These are phyloP conservation scores for Sugiyamaella qingdaonensis DNA, from an alignment of 805 yeast species.

Conservation along the genomic window DNA sequence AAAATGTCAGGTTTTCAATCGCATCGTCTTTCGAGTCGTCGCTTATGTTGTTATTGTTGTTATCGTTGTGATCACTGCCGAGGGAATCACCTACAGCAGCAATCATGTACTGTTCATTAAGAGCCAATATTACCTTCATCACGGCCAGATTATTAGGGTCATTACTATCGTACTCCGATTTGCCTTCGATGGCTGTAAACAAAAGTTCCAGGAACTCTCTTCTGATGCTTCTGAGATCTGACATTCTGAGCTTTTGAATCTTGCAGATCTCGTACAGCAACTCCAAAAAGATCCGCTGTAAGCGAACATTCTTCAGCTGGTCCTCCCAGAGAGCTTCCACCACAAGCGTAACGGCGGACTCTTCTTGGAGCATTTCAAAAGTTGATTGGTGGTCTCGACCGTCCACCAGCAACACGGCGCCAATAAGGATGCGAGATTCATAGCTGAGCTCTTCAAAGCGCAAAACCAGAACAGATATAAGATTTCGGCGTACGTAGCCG, in stretches of 20 bases:
- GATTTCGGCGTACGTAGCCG: constrained; percentile 37
- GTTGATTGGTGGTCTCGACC: constrained; percentile 41
- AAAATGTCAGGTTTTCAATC: constrained; percentile 44
- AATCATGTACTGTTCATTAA: constrained; percentile 87
- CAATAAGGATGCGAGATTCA: constrained; percentile 38
- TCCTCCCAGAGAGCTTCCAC: constrained; percentile 39
- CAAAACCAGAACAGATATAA: constrained; percentile 35
- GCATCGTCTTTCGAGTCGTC: not conserved
- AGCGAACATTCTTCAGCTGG: constrained; percentile 35
- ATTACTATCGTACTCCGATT: constrained; percentile 33
- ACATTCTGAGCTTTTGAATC: constrained; percentile 41
- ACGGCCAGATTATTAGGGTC: constrained; percentile 62
- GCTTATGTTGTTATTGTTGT: constrained; percentile 3
- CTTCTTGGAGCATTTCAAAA: constrained; percentile 46
- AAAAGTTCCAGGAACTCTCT: constrained; percentile 45
- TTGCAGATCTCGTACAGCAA: constrained; percentile 54
- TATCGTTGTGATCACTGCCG: constrained; percentile 7
- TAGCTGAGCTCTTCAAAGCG: constrained; percentile 17
- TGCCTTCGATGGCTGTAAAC: constrained; percentile 42
- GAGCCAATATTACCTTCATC: constrained; percentile 63
- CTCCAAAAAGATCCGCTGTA: constrained; percentile 46
- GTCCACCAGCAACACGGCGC: constrained; percentile 44
- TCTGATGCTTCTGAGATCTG: constrained; percentile 42
- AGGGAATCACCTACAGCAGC: constrained; percentile 28
- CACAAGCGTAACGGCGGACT: constrained; percentile 48